Evolutionary conservation across 2,329 filamentous ascomycete species (phyloP), one percentile per base, ranked within the genome.

Genomic region (Metarhizium rileyi): DNA sequence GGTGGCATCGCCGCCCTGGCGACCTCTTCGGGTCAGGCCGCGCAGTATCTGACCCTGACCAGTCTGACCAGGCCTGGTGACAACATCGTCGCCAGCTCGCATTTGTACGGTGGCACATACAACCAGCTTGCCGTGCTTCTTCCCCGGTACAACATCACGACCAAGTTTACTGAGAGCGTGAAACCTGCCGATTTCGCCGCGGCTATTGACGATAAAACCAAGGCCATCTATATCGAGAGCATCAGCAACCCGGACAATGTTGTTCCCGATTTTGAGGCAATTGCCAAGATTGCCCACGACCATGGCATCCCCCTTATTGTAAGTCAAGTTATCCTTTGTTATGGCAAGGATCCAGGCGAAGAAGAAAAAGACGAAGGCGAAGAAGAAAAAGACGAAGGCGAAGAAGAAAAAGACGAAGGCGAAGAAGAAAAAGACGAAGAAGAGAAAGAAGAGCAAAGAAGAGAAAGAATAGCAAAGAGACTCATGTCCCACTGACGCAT

Each of bases 231-330:
- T 65, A 72, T 95, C 42, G 90, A 97, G 76, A 89, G 83, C 59
- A 95, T 95, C 59, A 90, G 90, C 28, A 97, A 97, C 72, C 90
- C 91, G 33, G 81, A 83, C 58, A 96, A 95, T 73, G 95, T 95
- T 66, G 78, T 96, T 18, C 90, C 90, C 3, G 90, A 96, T 63
- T 84, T 96, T 49, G 87, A 90, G 71, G 86, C 83, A 46, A 91
- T 96, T 66, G 84, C 82, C 49, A 86, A 87, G 67, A 76, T 88
- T 46, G 89, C 90, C 16, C 89, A 81, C 57, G 76, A 75, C 50
- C 77, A 77, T 63, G 83, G 83, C 25, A 78, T 87, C 3, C 83
- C 83, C 9, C 66, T 86, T 3, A 72, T 86, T 54, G 82, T 91
- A n/a, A n/a, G n/a, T n/a, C n/a, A n/a, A n/a, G n/a, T n/a, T n/a